Evolutionary conservation across 441 rosid genomes (phyloP).

Genomic region (Pelargonium fulgidum): DNA sequence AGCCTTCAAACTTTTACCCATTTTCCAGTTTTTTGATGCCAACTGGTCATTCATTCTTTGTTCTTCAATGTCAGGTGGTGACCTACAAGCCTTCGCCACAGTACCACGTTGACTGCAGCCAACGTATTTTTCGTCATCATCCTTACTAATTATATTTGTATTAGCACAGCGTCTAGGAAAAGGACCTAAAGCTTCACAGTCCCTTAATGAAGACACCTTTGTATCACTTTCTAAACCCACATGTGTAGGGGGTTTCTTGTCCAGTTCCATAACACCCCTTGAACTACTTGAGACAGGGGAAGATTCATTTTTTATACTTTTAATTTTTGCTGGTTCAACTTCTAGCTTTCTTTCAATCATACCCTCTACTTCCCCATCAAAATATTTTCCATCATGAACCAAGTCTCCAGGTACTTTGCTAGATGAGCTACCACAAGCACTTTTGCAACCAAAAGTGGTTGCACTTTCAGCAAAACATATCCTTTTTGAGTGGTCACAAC

Average conservation of each 20-base stretch:
- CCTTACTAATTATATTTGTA: slow-evolving; percentile 26
- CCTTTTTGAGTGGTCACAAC: slow-evolving; percentile 11
- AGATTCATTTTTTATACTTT: slow-evolving; percentile 13
- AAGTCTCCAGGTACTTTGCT: slow-evolving; percentile 10
- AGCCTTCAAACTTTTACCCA: slow-evolving; percentile 33
- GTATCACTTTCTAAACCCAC: slow-evolving; percentile 21
- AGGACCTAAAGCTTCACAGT: slow-evolving; percentile 24
- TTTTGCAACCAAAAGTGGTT: slow-evolving; percentile 10
- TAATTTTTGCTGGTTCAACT: slow-evolving; percentile 10
- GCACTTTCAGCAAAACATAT: slow-evolving; percentile 12
- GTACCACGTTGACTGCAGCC: slow-evolving; percentile 23
- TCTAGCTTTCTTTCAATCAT: slow-evolving; percentile 11
- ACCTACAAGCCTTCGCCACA: slow-evolving; percentile 28
- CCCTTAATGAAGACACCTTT: slow-evolving; percentile 24
- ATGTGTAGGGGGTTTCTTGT: slow-evolving; percentile 17
- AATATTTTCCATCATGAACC: neutral
- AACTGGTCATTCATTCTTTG: slow-evolving; percentile 32
- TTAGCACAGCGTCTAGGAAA: slow-evolving; percentile 21
- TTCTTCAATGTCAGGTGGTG: slow-evolving; percentile 30
- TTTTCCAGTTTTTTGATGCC: slow-evolving; percentile 32
- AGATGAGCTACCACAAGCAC: slow-evolving; percentile 5
- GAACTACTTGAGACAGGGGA: slow-evolving; percentile 19
- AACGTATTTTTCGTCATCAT: slow-evolving; percentile 27
- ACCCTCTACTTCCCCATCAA: slow-evolving; percentile 14
- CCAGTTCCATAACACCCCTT: slow-evolving; percentile 24